Evolutionary conservation across 108 stramenopile species (phyloP).

Genomic region (Conticribra weissflogii): DNA sequence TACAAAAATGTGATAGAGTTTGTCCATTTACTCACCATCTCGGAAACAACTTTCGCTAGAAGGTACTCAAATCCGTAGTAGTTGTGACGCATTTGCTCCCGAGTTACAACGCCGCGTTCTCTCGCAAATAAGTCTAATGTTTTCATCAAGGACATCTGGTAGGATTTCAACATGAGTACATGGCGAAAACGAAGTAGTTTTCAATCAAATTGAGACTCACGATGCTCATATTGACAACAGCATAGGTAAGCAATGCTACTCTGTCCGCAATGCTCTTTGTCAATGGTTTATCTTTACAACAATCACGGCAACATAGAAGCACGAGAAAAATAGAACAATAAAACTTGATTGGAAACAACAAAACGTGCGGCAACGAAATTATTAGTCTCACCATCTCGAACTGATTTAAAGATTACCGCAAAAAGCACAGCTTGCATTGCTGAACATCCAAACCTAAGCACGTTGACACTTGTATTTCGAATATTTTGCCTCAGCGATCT

Average conservation of each 20-base stretch:
- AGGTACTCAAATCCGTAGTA: slow-evolving; percentile 85
- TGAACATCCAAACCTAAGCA: slow-evolving; percentile 56
- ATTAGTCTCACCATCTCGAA: slow-evolving; percentile 40
- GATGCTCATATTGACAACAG: slow-evolving; percentile 76
- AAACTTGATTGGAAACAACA: neutral
- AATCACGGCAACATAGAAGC: neutral
- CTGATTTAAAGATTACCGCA: slow-evolving; percentile 63
- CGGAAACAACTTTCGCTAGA: slow-evolving; percentile 80
- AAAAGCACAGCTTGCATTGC: slow-evolving; percentile 69
- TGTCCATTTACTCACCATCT: slow-evolving; percentile 57
- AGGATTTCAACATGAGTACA: slow-evolving; percentile 10
- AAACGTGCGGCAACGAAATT: neutral
- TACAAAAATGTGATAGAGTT: no score
- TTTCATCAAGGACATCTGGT: slow-evolving; percentile 82
- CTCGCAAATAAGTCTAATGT: slow-evolving; percentile 78
- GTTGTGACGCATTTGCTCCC: slow-evolving; percentile 71
- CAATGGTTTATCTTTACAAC: slow-evolving; percentile 37
- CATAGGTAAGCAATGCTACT: slow-evolving; percentile 78
- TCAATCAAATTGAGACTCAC: slow-evolving; percentile 10
- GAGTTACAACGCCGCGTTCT: slow-evolving; percentile 77
- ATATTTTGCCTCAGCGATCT: slow-evolving; percentile 84
- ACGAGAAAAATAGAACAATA: slow-evolving; percentile 4
- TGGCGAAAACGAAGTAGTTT: neutral
- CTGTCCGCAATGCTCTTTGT: slow-evolving; percentile 84
- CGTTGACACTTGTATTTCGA: slow-evolving; percentile 58